Base-by-base conservation (phyloP, 2,329 filamentous ascomycete species). In the Cercospora janseana region DNA sequence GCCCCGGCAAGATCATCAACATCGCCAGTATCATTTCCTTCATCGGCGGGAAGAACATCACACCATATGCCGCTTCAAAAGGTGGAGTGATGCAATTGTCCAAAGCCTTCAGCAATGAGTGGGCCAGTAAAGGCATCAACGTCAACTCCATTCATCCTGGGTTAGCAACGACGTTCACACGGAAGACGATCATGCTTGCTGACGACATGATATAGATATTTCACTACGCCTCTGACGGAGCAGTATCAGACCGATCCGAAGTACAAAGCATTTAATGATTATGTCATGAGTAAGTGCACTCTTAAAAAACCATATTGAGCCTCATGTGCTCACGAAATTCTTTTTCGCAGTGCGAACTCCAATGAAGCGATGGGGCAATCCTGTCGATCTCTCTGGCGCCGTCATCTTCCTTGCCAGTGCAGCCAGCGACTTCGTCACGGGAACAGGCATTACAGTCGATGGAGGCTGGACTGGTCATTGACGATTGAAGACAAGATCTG, bases 81-180 rank as follows among this genome's bases (percentile, higher is more conserved):
- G 89, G 89, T 34, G 90, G 87, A 8, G 83, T 95, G 0, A 85
- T 82, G 10, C 88, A 94, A 72, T 70, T 93, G 49, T 93, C 87
- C 44, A 93, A 93, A 72, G 84, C 85, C 24, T 76, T 95, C 50
- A 82, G 84, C 46, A 95, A 95, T 66, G 88, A 93, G 72, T 95
- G 89, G 89, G 81, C 84, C 0, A 69, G 75, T 12, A 79, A 82
- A 63, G 88, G 88, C 1, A 78, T 95, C 51, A 87, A 80, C 1
- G 88, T 95, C 38, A 95, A 95, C 68, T 87, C 86, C 6, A 87
- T 95, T 63, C 88, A 88, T 6, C 89, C 89, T 0, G 89, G 89
- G 43, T 51, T 16, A 35, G 52, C 35, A 2, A 9, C 20, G 28
- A n/a, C 27, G 9, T 42, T 9, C 13, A 15, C 6, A 9, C 7